These are phyloP conservation scores for Pestalotiopsis fici DNA, from an alignment of 2,329 filamentous ascomycete species.

Conservation along the genomic window DNA sequence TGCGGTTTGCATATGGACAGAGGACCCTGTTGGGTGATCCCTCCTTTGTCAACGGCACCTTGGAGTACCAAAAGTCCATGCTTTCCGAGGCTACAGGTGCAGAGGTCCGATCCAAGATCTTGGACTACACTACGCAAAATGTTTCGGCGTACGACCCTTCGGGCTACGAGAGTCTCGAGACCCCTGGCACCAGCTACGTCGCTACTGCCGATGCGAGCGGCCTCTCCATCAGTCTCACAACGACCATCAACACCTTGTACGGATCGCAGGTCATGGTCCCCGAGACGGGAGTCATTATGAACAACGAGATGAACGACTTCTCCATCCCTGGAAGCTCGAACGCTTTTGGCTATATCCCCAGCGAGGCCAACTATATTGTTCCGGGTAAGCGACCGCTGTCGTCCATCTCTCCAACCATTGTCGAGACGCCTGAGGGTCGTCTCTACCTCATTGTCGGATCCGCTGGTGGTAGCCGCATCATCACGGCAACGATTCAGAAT, in stretches of 20 bases:
- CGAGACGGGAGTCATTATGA: constrained; percentile 79
- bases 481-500: constrained; percentile 79
- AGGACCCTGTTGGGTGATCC: constrained; percentile 77
- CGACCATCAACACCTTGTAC: constrained; percentile 80
- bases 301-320: constrained; percentile 70
- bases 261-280: constrained; percentile 76
- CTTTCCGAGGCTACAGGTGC: constrained; percentile 65
- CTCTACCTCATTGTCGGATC: constrained; percentile 75
- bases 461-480: constrained; percentile 83
- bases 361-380: constrained; percentile 71
- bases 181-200: constrained; percentile 69
- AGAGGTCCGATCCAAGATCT: constrained; percentile 48
- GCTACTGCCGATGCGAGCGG: constrained; percentile 70
- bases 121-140: constrained; percentile 37
- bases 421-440: constrained; percentile 66
- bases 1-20: constrained; percentile 79
- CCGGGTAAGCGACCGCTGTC: constrained; percentile 79
- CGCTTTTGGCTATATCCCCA: constrained; percentile 76
- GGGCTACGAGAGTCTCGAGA: constrained; percentile 51
- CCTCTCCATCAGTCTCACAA: constrained; percentile 75
- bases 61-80: constrained; percentile 62
- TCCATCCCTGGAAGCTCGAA: constrained; percentile 72
- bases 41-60: constrained; percentile 61
- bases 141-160: constrained; percentile 45
- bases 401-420: constrained; percentile 77